Base-by-base conservation (phyloP, 768 basidiomycete species). In the Punctularia strigosozonata region DNA sequence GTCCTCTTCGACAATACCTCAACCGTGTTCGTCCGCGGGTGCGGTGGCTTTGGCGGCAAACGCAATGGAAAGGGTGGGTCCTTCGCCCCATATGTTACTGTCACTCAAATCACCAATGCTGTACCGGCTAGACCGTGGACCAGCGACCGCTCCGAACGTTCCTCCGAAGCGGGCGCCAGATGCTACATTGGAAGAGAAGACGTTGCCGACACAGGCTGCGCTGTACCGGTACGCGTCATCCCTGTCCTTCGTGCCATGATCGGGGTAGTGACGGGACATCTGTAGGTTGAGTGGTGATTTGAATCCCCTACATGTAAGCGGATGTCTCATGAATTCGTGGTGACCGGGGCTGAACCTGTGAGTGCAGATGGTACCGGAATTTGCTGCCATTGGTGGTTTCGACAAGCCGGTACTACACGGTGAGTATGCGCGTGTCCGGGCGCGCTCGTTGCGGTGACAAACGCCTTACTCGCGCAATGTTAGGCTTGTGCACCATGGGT, bases 41-140 rank as follows among this genome's bases (percentile, higher is more conserved):
- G 86, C 19, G 95, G 95, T n/a, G 92, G 91, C 0, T 95, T 99
- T 57, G 89, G 89, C 3, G 95, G 95, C 14, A 88, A 84, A 64
- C 84, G 87, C 42, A 62, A 58, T 22, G 91, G 90, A 23, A 75
- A 64, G 36, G 87, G 91, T 88, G 50, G 43, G 69, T 49, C n/a
- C 38, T 24, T 23, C 28, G 32, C 32, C 15, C 4, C 25, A 23
- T 19, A n/a, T 30, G 22, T 17, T 46, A 33, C 37, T 10, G 31
- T 19, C 6, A 14, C 6, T 33, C 24, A 25, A 23, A 19, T 31
- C 26, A 13, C 1, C 18, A 10, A 2, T 15, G 24, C 34, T 28
- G 20, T n/a, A n/a, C n/a, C n/a, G n/a, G n/a, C 5, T 41, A 92
- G 95, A 97, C 57, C 83, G 94, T 40, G 94, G 94, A 7, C 60